phyloP scores from a whole-genome alignment of 495 filamentous ascomycete species.

The Penicillium coprophilum region DNA sequence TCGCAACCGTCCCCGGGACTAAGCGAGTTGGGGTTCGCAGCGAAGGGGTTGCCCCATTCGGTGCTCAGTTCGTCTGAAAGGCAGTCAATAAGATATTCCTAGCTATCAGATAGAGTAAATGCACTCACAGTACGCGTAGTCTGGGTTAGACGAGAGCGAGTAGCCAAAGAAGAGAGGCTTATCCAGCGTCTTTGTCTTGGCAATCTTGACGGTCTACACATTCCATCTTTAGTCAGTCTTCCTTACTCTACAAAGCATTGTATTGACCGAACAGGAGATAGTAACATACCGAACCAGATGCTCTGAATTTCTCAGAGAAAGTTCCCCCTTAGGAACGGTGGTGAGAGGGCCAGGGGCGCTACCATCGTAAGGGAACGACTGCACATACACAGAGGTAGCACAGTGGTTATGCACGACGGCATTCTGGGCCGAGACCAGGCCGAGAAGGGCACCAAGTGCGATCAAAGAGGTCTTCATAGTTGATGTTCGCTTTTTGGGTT shows the following conservation, averaged over 20 bases:
- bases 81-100: conserved; percentile 13
- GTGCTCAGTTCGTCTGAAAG: conserved; percentile 31
- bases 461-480: conserved; percentile 29
- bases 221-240: conserved; percentile 20
- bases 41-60: conserved; percentile 34
- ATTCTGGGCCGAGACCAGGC: conserved; percentile 30
- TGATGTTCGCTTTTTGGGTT: conserved; percentile 17
- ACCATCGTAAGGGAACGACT: conserved; percentile 34
- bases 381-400: conserved; percentile 28
- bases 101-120: conserved; percentile 11
- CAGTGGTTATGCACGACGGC: conserved; percentile 31
- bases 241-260: conserved; percentile 8
- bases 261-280: conserved; percentile 3
- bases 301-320: conserved; percentile 29
- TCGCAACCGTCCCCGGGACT: conserved; percentile 32
- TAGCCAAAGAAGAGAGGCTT: conserved; percentile 34
- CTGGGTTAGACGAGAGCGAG: conserved; percentile 29
- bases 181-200: conserved; percentile 28
- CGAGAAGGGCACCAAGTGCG: conserved; percentile 23
- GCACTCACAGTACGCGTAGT: conserved; percentile 34
- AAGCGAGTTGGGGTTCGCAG: conserved; percentile 28
- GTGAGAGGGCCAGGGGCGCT: conserved; percentile 31
- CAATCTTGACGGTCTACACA: conserved; percentile 31
- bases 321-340: conserved; percentile 25
- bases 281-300: conserved; percentile 31